These are phyloP conservation scores for Pythium aphanidermatum DNA, from an alignment of 352 stramenopile genomes.

Conservation along the genomic window DNA sequence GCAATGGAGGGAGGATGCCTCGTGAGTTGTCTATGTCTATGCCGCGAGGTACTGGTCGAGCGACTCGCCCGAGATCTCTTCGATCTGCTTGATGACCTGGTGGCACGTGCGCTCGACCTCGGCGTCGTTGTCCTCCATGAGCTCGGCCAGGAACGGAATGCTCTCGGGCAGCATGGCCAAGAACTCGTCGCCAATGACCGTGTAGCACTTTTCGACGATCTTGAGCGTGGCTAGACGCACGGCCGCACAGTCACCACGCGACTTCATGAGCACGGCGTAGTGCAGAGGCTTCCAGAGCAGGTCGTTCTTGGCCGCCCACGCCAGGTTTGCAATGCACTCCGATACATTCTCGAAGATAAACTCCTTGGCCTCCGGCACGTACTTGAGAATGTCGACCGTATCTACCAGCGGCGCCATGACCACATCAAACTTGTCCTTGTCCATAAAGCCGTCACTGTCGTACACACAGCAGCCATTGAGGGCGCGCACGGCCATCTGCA, in stretches of 20 bases:
- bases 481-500: conserved; percentile 55
- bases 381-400: conserved; percentile 62
- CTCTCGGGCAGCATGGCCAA: conserved; percentile 85
- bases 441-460: conserved; percentile 82
- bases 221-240: conserved; percentile 75
- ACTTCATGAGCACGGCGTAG: conserved; percentile 87
- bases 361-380: conserved; percentile 26
- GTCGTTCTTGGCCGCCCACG: conserved; percentile 83
- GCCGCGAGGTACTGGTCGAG: conserved; percentile 83
- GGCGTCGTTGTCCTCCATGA: conserved; percentile 84
- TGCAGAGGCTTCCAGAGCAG: conserved; percentile 87
- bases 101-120: conserved; percentile 83
- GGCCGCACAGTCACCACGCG: conserved; percentile 45
- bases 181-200: conserved; percentile 85
- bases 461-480: conserved; percentile 82
- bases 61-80: conserved; percentile 86
- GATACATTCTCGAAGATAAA: conserved; percentile 70
- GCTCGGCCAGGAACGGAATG: conserved; percentile 84
- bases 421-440: conserved; percentile 81
- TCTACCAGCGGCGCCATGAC: conserved; percentile 73
- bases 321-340: conserved; percentile 68
- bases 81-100: conserved; percentile 86
- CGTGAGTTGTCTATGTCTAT: conserved; percentile 9
- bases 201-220: conserved; percentile 82
- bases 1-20: background rate